Evolutionary conservation across 2,329 filamentous ascomycete species (phyloP), one percentile per base, ranked within the genome.

Genomic region (Exserohilum rostratum): DNA sequence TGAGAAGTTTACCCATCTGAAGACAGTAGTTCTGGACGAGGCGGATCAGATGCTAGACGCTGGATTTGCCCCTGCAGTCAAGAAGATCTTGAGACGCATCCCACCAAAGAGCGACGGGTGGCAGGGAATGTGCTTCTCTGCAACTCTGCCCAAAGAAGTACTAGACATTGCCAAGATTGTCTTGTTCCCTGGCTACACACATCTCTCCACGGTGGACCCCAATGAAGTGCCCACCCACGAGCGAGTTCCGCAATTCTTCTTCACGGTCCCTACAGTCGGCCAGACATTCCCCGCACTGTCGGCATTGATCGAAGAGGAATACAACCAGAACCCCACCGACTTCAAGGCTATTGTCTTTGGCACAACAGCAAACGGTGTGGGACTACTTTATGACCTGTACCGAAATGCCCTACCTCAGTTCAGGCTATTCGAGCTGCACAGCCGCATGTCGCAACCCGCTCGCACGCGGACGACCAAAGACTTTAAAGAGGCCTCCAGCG

Each of bases 11-110:
- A 64, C 71, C 5, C 73, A 80, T 54, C 62, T 79, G 18, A 73
- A 73, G 40, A 77, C 78, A n/a, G 64, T 81, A n/a, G 74, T 81
- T 20, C 68, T 79, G 2, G 77, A 80, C 31, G 72, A 73, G 46
- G 73, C 71, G 17, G 78, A 81, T 47, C 72, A 78, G 46, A 80
- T 80, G 56, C 74, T 84, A 17, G 78, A 84, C 35, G 71, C 79
- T 46, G 83, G 83, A 20, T 85, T 85, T 60, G 73, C 83, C 22
- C 77, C 78, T 10, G 81, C 80, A 18, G 78, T 85, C 50, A 80
- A 79, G 61, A 74, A 79, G 45, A 83, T 85, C 30, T 74, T 85
- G 27, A 72, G 70, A 18, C 74, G 76, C 30, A 77, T 85, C 39
- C 83, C 83, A 9, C 73, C 78, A 6, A 84, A 84, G 74, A 74